Base-by-base conservation (phyloP, 208 protist genomes). In the Leishmania amazonensis region DNA sequence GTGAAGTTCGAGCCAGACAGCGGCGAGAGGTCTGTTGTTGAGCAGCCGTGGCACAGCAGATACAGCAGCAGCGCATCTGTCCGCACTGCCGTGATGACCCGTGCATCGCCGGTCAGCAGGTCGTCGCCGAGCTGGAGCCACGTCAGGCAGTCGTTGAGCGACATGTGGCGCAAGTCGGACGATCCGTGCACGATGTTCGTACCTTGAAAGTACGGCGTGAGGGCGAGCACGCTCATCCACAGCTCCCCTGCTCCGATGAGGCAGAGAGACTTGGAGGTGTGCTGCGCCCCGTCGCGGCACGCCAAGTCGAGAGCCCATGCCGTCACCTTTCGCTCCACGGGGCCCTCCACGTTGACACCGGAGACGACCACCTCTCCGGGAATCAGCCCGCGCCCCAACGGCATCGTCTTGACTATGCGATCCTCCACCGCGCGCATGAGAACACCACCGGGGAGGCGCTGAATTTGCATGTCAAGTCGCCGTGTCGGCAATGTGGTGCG, bases 221-320 rank as follows among this genome's bases (percentile, higher is more conserved):
- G 71, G 24, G 77, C 94, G 76, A 96, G 87, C 45, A 91, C 81
- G 65, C 89, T 91, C n/a, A 96, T 67, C 76, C 89, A 93, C 62
- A 97, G 81, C 80, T 96, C 90, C 5, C 75, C 84, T 2, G 88
- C 78, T 0, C 95, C 95, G 57, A 98, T 81, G 40, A 98, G 57
- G 76, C 90, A 94, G 42, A 98, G 79, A 28, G 91, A 93, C n/a
- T 94, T 86, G 1, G 68, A 75, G 31, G 83, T 81, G 79, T 90
- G 90, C 77, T 90, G 85, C 54, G 89, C 90, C 17, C 79, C 84
- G n/a, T 91, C 88, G 19, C 91, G 85, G 80, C 85, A 90, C 17
- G 95, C 92, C n/a, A 98, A 75, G 80, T 98, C 95, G 19, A 97
- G 81, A 38, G 93, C 93, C 94, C 95, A 98, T 31, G 93, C 87